A percentile compares a stretch with the other conserved stretches of the same genome.
phyloP scores from a whole-genome alignment of 768 basidiomycete genomes.

The Phlebiopsis gigantea region DNA sequence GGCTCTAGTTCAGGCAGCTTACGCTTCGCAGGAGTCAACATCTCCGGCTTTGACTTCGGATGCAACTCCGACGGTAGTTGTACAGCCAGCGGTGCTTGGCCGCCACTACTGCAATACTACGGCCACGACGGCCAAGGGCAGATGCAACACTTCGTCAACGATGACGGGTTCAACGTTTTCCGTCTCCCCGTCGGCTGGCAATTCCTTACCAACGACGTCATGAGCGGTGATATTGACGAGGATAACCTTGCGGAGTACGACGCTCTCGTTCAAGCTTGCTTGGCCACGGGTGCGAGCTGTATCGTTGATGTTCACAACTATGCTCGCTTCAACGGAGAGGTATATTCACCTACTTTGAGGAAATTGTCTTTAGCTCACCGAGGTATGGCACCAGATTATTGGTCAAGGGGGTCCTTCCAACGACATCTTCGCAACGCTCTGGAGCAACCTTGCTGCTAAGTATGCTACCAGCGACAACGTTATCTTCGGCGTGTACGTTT shows the following conservation, averaged over 20 bases:
- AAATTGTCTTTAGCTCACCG: background rate
- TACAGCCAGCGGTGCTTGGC: conserved; percentile 31
- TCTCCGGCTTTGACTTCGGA: conserved; percentile 53
- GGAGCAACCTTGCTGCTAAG: conserved; percentile 46
- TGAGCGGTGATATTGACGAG: conserved; percentile 36
- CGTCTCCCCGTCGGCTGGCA: conserved; percentile 62
- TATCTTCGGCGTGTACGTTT: conserved; percentile 44
- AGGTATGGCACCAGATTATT: conserved; percentile 33
- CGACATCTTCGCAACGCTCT: conserved; percentile 46
- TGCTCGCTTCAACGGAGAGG: conserved; percentile 47
- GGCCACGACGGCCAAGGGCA: conserved; percentile 45
- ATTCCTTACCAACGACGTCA: conserved; percentile 36
- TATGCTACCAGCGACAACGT: conserved; percentile 37
- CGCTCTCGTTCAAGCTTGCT: conserved; percentile 41
- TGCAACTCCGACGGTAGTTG: conserved; percentile 41
- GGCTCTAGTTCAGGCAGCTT: conserved; percentile 20
- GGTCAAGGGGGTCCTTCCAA: conserved; percentile 60
- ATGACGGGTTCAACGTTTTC: conserved; percentile 53
- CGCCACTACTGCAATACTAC: conserved; percentile 41
- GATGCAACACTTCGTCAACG: conserved; percentile 53
- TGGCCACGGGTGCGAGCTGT: conserved; percentile 41
- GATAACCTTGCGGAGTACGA: conserved; percentile 46
- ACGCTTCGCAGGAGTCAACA: conserved; percentile 42
- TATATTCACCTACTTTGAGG: conserved; percentile 11
- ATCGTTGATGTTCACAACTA: conserved; percentile 61